phyloP scores from a whole-genome alignment of 73 alveolate genomes.

The Tetrahymena malaccensis region DNA sequence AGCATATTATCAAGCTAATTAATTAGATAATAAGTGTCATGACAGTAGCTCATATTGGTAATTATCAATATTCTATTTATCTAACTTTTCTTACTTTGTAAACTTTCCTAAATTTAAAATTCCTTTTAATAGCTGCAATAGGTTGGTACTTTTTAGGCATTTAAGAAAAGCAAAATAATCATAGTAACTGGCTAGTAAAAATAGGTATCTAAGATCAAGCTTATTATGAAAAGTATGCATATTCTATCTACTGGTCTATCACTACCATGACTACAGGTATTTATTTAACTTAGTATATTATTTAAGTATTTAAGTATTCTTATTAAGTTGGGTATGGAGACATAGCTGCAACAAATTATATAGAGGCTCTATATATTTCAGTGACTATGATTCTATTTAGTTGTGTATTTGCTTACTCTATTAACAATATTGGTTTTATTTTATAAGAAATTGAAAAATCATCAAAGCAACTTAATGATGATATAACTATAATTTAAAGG shows the following conservation, averaged over 20 bases:
- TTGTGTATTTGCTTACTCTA: constrained; percentile 37
- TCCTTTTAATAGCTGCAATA: not conserved
- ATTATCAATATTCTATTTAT: not conserved
- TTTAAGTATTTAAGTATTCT: too few relatives aligned
- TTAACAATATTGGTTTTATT: constrained; percentile 30
- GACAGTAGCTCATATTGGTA: not conserved
- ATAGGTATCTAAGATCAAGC: not conserved
- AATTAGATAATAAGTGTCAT: not conserved
- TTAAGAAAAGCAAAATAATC: not conserved
- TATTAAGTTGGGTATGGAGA: constrained; percentile 81
- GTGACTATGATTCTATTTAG: constrained; percentile 61
- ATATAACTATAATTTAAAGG: not conserved
- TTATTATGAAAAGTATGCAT: not conserved
- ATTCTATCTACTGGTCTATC: not conserved
- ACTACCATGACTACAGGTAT: not conserved
- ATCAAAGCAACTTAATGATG: not conserved
- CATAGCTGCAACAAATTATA: constrained; percentile 48
- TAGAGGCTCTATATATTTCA: constrained; percentile 54
- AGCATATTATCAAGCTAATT: not conserved
- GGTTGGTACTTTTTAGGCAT: not conserved
- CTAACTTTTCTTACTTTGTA: too few relatives aligned
- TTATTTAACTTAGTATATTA: too few relatives aligned
- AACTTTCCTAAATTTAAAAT: not conserved
- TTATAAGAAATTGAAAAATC: constrained; percentile 2
- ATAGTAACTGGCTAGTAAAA: not conserved